phyloP scores from a whole-genome alignment of 495 filamentous ascomycete genomes.

The Cercophora samala region DNA sequence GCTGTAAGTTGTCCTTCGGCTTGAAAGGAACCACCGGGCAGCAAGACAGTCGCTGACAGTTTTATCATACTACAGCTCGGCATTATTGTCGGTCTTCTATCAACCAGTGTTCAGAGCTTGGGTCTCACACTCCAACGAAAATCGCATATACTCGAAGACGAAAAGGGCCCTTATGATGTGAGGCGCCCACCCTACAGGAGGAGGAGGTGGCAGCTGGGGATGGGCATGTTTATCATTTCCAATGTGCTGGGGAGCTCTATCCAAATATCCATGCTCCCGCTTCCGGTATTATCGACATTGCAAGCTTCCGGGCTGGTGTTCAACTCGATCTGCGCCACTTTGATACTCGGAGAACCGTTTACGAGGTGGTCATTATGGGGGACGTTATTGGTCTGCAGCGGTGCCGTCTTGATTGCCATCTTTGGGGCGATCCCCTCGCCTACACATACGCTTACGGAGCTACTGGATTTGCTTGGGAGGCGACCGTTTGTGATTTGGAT shows the following conservation, averaged over 20 bases:
- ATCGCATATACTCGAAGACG: constrained; percentile 95
- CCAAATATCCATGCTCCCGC: constrained; percentile 92
- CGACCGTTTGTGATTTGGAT: constrained; percentile 89
- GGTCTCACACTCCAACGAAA: constrained; percentile 98
- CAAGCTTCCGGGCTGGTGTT: constrained; percentile 97
- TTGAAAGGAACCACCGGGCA: neutral
- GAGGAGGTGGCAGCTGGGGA: constrained; percentile 95
- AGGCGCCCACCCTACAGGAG: constrained; percentile 85
- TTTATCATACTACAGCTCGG: constrained; percentile 60
- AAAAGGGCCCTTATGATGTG: constrained; percentile 74
- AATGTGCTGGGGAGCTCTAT: constrained; percentile 94
- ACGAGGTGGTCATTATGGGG: constrained; percentile 86
- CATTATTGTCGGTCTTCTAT: constrained; percentile 86
- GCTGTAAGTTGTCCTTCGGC: constrained; percentile 56
- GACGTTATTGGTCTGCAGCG: constrained; percentile 79
- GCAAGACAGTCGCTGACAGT: constrained; percentile 20
- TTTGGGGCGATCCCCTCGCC: constrained; percentile 97
- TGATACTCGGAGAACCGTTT: constrained; percentile 92
- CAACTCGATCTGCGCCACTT: constrained; percentile 93
- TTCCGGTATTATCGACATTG: constrained; percentile 91
- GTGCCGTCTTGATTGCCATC: constrained; percentile 83
- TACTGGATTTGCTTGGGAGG: constrained; percentile 71
- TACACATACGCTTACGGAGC: constrained; percentile 79
- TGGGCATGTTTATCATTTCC: constrained; percentile 93
- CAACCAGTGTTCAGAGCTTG: constrained; percentile 89